Evolutionary conservation across 257 asterid species (phyloP).

Genomic region (Solanum pinnatisectum): DNA sequence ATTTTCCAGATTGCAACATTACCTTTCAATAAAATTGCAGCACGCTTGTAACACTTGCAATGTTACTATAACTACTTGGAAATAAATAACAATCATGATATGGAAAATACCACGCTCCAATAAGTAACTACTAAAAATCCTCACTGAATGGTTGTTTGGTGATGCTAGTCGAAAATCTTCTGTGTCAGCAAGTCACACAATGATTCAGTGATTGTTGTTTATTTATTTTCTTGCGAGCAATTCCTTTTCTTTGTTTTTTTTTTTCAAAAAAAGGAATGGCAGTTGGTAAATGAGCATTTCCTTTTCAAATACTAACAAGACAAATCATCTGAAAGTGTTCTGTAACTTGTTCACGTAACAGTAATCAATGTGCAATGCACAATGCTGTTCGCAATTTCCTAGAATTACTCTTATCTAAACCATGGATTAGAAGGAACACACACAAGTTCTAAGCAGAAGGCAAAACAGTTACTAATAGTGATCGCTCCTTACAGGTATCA

Average conservation of each 20-base stretch:
- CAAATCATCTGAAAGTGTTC: neutral
- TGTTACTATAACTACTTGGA: slow-evolving; percentile 3
- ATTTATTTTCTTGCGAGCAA: neutral
- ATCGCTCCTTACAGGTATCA: neutral
- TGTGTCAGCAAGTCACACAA: neutral
- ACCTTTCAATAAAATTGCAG: slow-evolving; percentile 50
- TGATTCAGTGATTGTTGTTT: neutral
- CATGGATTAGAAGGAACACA: neutral
- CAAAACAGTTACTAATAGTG: neutral
- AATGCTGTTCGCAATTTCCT: neutral
- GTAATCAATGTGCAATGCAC: neutral
- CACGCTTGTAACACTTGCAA: slow-evolving; percentile 7
- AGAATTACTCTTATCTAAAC: neutral
- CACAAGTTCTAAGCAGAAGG: neutral
- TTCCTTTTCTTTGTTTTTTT: neutral
- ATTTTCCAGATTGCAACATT: slow-evolving; percentile 82
- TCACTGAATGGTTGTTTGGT: neutral
- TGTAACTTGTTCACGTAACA: neutral
- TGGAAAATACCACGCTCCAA: neutral
- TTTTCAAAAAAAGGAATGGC: neutral
- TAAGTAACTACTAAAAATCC: neutral
- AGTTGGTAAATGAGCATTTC: neutral
- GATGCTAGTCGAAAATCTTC: neutral
- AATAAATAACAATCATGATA: slow-evolving; percentile 6
- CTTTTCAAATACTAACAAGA: neutral